A percentile compares a stretch with the other conserved stretches of the same genome.
Evolutionary conservation across 306 rosid species (phyloP).

Genomic region (Mimosa pudica): DNA sequence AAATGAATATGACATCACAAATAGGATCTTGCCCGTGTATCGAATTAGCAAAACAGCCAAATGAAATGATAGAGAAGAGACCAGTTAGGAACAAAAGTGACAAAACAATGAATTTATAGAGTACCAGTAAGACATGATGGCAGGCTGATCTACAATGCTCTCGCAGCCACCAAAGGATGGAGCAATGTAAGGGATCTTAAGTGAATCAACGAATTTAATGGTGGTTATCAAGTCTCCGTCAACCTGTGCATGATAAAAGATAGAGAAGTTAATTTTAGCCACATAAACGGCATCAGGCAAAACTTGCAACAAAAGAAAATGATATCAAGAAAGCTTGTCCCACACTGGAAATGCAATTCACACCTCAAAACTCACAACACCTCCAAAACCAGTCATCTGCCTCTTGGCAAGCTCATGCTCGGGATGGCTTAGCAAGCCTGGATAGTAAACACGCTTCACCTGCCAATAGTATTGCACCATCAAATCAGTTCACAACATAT

Average conservation of each 20-base stretch:
- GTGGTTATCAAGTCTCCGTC: slow-evolving; percentile 74
- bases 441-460: slow-evolving; percentile 91
- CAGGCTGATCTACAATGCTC: slow-evolving; percentile 97
- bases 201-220: slow-evolving; percentile 75
- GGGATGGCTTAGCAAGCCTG: slow-evolving; percentile 91
- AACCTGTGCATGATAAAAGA: slow-evolving; percentile 59
- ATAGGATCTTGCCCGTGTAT: slow-evolving; percentile 21
- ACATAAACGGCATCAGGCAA: slow-evolving; percentile 1
- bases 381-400: slow-evolving; percentile 98
- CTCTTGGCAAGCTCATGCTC: slow-evolving; percentile 86
- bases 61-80: not conserved
- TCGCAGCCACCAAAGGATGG: slow-evolving; percentile 98
- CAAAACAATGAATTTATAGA: not conserved
- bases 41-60: not conserved
- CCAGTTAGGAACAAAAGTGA: slow-evolving; percentile 16
- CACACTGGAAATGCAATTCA: slow-evolving; percentile 29
- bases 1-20: slow-evolving; percentile 20
- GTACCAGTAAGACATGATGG: slow-evolving; percentile 93
- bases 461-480: slow-evolving; percentile 43
- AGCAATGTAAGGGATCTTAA: slow-evolving; percentile 91
- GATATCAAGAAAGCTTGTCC: not conserved
- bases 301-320: not conserved
- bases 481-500: slow-evolving; percentile 23
- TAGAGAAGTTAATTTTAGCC: not conserved
- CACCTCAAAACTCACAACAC: slow-evolving; percentile 97